These are phyloP conservation scores for Bacidia gigantensis DNA, from an alignment of 495 filamentous ascomycete species.

Conservation along the genomic window DNA sequence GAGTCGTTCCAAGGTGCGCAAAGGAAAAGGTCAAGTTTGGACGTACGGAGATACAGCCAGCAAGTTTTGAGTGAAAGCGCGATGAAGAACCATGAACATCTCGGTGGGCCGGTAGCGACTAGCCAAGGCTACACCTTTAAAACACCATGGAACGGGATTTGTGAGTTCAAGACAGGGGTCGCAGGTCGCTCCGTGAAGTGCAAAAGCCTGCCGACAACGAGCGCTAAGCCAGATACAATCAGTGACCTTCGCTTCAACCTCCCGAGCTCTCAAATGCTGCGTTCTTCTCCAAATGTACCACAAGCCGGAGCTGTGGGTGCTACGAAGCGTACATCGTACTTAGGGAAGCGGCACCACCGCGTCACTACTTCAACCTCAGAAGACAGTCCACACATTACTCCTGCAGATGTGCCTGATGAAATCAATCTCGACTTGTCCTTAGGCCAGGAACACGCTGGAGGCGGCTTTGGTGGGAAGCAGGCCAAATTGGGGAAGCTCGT, in stretches of 20 bases:
- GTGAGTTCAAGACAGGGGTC: constrained; percentile 65
- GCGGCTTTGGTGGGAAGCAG: constrained; percentile 67
- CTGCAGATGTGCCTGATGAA: constrained; percentile 14
- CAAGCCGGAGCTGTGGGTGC: constrained; percentile 15
- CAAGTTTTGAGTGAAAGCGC: not conserved
- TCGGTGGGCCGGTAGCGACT: not conserved
- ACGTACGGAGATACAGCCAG: constrained; percentile 7
- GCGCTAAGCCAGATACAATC: constrained; percentile 38
- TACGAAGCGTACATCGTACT: constrained; percentile 8
- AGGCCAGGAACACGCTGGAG: constrained; percentile 64
- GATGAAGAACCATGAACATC: not conserved
- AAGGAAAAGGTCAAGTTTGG: not conserved
- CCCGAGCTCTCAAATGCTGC: constrained; percentile 29
- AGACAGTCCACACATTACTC: constrained; percentile 14
- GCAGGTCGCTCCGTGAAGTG: constrained; percentile 64
- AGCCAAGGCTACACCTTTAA: constrained; percentile 43
- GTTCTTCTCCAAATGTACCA: constrained; percentile 20
- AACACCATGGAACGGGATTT: constrained; percentile 76
- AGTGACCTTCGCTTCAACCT: constrained; percentile 86
- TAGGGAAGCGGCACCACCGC: constrained; percentile 5
- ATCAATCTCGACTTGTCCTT: constrained; percentile 55
- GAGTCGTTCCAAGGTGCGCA: not conserved
- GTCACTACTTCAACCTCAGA: not conserved
- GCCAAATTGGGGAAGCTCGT: constrained; percentile 91
- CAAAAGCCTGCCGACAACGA: constrained; percentile 44